These are phyloP conservation scores for Fusarium sororula DNA, from an alignment of 2,329 filamentous ascomycete genomes.

Conservation along the genomic window DNA sequence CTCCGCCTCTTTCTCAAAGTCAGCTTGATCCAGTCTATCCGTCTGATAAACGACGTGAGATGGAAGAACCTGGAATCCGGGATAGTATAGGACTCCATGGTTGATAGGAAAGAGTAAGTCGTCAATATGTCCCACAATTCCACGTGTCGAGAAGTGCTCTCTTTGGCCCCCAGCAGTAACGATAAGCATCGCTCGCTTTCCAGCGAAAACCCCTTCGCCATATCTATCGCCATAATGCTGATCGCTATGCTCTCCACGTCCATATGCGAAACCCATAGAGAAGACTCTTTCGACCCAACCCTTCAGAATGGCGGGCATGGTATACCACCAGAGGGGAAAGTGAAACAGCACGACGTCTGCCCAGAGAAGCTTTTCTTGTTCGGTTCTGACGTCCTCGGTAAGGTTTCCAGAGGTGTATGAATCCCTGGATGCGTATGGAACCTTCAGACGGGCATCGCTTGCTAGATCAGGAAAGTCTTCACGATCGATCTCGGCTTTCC, in stretches of 20 bases:
- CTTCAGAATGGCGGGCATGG: conserved; percentile 21
- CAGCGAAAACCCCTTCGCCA: conserved; percentile 7
- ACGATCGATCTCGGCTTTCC: conserved; percentile 18
- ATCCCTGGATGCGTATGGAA: not conserved
- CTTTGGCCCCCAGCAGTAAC: not conserved
- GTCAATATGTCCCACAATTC: conserved; percentile 13
- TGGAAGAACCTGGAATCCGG: conserved; percentile 12
- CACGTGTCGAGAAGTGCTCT: conserved; percentile 17
- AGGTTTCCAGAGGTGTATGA: conserved; percentile 2
- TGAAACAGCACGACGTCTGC: conserved; percentile 20
- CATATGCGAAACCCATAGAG: conserved; percentile 17
- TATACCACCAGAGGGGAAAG: conserved; percentile 26
- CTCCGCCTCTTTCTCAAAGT: not conserved
- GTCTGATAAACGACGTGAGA: conserved; percentile 10
- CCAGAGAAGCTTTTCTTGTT: conserved; percentile 27
- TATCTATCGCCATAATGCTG: conserved; percentile 20
- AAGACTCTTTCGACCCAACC: conserved; percentile 22
- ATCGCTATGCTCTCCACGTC: conserved; percentile 4
- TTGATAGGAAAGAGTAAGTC: conserved; percentile 18
- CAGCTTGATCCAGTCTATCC: not conserved
- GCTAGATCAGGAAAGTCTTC: not conserved
- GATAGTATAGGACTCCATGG: conserved; percentile 19
- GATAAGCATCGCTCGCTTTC: conserved; percentile 14
- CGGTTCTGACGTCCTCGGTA: conserved; percentile 16
- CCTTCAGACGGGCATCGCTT: conserved; percentile 1